Evolutionary conservation across 2,329 filamentous ascomycete species (phyloP), one percentile per base, ranked within the genome.

Genomic region (Proliferodiscus dingleyae): DNA sequence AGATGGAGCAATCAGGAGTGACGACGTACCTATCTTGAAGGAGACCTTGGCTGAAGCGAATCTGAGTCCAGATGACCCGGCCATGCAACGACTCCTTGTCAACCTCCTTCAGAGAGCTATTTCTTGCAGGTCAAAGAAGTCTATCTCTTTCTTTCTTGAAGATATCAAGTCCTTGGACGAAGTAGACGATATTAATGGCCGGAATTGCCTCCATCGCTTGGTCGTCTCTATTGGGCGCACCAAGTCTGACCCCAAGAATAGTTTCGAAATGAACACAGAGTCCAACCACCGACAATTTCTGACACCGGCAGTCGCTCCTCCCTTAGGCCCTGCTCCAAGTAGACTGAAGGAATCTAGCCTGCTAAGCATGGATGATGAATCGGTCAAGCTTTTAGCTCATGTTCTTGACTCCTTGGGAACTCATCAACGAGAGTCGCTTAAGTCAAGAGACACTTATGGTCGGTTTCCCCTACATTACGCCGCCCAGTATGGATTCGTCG

Each of bases 151-250:
- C 47, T 74, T 97, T 1, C 66, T 98, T 2, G 68, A 72, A 9
- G 76, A 81, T 33, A 74, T 93, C 41, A 76, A 81, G 36, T 82
- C 78, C 1, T 74, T 97, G 2, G 83, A 95, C 40, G 90, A 95
- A 61, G 79, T 86, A 2, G 87, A 95, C 56, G 93, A 97, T 61
- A 89, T 98, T 62, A 95, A 97, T 67, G 83, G 85, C 58, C 84
- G 93, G 10, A 98, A 96, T 63, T 93, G 89, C 63, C 80, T 98
- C 39, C 93, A 98, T 64, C 83, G 93, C 7, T 73, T 97, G 2
- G 85, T 98, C 33, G 94, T 97, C 49, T 84, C 90, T 16, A 94
- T 96, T 57, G 90, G 91, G 15, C 82, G 91, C 39, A 81, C 84
- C 10, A 73, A 77, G 11, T 74, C 75, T 7, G 72, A 55, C 36